Evolutionary conservation across 257 asterid species (phyloP), one percentile per base, ranked within the genome.

Genomic region (Nyctanthes arbortristis): DNA sequence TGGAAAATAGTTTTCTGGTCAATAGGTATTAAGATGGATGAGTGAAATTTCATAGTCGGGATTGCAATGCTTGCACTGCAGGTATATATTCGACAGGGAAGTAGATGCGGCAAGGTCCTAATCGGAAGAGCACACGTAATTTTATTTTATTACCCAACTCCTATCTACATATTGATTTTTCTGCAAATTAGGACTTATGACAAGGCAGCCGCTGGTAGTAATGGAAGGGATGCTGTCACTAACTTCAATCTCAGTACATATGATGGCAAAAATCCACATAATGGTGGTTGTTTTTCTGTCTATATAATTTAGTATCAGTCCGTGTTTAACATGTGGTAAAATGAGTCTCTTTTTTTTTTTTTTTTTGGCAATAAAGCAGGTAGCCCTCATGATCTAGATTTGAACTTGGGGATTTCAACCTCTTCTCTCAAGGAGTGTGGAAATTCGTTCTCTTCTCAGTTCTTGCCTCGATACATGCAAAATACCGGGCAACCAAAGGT

Each of bases 151-250:
- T n/a, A n/a, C n/a, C 78, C 78, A 67, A 79, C 84, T 30, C 70
- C 45, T 71, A 49, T 76, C 75, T 78, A 65, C 70, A 64, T 74
- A 70, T 63, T 65, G 35, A 63, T 68, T 71, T 64, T 71, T 78
- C 68, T 84, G 61, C 66, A 37, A 75, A 68, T 73, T 69, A 90
- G 96, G 93, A 95, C 91, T 66, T 86, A 85, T 30, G 96, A 90
- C 57, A 80, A 84, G 80, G 96, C 95, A 0, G 93, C 96, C 61
- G 78, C 85, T 85, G 74, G 79, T 78, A 79, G 75, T 71, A 84
- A 80, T 4, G 91, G 91, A 25, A 79, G 81, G 71, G 95, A 86
- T 27, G 92, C 91, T 16, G 88, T 88, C 13, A 88, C 96, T 76
- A 90, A 88, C 80, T 90, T 88, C 58, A 87, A 84, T 63, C 81